Conservation (phyloP, 2,329 filamentous ascomycete genomes). For the Trichoderma cornu-damae region DNA sequence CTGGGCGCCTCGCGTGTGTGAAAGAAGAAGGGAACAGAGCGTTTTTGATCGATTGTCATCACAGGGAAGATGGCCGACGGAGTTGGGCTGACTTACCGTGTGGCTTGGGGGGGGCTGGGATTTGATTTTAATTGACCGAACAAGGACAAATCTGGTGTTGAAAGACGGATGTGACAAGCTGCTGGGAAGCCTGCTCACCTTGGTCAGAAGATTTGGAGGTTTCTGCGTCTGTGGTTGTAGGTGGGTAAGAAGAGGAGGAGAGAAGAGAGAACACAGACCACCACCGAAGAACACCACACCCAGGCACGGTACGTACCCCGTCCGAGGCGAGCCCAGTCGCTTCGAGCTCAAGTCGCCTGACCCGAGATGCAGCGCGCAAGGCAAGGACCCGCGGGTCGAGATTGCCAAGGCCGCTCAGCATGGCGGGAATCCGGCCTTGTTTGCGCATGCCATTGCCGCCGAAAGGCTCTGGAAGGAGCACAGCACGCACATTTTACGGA, state of each 20-base stretch:
- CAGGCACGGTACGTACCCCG: slow-evolving; percentile 12
- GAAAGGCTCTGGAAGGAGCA: slow-evolving; percentile 6
- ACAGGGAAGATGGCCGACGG: neutral
- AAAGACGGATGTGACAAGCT: neutral
- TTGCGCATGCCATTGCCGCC: neutral
- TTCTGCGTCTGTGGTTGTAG: slow-evolving; percentile 4
- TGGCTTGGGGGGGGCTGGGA: neutral
- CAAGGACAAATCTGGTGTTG: neutral
- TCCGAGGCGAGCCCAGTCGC: neutral
- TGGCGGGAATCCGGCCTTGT: neutral
- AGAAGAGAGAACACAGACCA: neutral
- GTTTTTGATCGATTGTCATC: neutral
- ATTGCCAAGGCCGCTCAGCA: slow-evolving; percentile 1
- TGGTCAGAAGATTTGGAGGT: neutral
- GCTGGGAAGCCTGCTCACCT: neutral
- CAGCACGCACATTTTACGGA: neutral
- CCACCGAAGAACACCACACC: neutral
- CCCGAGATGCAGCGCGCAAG: slow-evolving; percentile 3
- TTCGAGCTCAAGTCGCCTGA: slow-evolving; percentile 9
- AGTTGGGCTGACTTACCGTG: neutral
- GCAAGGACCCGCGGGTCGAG: slow-evolving; percentile 5
- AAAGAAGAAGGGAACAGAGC: neutral
- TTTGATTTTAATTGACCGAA: neutral
- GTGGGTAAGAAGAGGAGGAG: slow-evolving; percentile 8
- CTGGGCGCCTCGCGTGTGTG: neutral